Percentiles rank a stretch among this genome's conserved stretches.
Evolutionary conservation across 176 grass and related monocot species (phyloP).

Genomic region (Triticum aestivum): DNA sequence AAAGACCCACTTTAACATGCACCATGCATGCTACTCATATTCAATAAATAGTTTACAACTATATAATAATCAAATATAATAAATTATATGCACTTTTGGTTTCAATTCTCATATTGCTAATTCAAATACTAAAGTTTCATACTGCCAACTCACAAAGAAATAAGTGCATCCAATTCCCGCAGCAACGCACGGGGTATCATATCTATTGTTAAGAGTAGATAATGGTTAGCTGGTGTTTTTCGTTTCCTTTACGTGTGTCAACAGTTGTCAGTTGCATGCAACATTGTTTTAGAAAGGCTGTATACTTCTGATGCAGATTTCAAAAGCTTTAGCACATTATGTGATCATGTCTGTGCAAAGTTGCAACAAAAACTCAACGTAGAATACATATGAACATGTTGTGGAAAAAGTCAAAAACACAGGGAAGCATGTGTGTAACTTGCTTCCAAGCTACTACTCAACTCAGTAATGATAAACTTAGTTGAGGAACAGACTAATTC

Average conservation of each 20-base stretch:
- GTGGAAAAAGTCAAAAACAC: slow-evolving; percentile 14
- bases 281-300: not conserved
- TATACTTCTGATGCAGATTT: slow-evolving; percentile 8
- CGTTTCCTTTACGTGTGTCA: not conserved
- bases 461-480: not conserved
- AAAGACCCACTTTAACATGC: too few species aligned
- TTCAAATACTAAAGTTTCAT: too few species aligned
- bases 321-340: slow-evolving; percentile 5
- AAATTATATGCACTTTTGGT: too few species aligned
- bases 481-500: slow-evolving; percentile 12
- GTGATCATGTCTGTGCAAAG: not conserved
- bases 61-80: too few species aligned
- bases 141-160: too few species aligned
- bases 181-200: too few species aligned
- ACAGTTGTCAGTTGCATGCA: not conserved
- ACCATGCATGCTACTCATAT: too few species aligned
- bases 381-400: slow-evolving; percentile 15
- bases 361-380: slow-evolving; percentile 2
- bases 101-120: too few species aligned
- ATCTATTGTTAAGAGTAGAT: not conserved
- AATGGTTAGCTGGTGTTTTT: not conserved
- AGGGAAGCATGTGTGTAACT: not conserved
- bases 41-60: too few species aligned
- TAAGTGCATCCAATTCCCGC: too few species aligned
- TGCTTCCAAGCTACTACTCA: not conserved